A percentile compares a stretch with the other conserved stretches of the same genome.
phyloP scores from a whole-genome alignment of 345 rosid genomes.

The Streptanthus diversifolius region DNA sequence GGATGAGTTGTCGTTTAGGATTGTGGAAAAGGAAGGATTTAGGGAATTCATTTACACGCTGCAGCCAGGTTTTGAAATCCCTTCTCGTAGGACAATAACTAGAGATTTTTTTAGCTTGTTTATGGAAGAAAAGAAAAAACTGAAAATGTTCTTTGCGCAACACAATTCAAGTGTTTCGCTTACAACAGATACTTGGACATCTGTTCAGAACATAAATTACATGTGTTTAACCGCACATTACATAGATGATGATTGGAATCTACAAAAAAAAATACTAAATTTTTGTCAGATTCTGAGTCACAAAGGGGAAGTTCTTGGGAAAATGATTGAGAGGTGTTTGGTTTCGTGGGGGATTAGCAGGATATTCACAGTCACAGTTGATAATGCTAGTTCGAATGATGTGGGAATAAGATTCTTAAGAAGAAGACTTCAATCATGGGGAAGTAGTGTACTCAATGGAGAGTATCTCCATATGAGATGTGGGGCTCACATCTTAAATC shows the following conservation, averaged over 20 bases:
- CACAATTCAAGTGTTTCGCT: background rate
- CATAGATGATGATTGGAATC: background rate
- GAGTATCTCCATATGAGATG: conserved; percentile 13
- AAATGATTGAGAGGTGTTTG: conserved; percentile 12
- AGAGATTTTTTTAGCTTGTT: background rate
- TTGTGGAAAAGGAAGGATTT: no score
- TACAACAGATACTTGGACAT: background rate
- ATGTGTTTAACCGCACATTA: background rate
- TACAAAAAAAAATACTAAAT: background rate
- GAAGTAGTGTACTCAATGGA: background rate
- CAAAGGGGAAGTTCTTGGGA: background rate
- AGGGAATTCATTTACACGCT: background rate
- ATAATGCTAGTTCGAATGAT: conserved; percentile 23
- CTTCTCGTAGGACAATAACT: background rate
- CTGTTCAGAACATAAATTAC: background rate
- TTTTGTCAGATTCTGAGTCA: background rate
- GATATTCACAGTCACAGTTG: conserved; percentile 9
- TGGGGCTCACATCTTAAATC: background rate
- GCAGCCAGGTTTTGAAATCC: background rate
- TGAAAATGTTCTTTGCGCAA: background rate
- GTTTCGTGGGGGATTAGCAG: conserved; percentile 11
- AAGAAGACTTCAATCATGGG: background rate
- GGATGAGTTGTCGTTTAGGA: background rate
- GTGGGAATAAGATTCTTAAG: background rate
- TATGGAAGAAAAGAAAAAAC: background rate